Evolutionary conservation across 2,329 filamentous ascomycete species (phyloP).

Genomic region (Exophiala lecanii-corni): DNA sequence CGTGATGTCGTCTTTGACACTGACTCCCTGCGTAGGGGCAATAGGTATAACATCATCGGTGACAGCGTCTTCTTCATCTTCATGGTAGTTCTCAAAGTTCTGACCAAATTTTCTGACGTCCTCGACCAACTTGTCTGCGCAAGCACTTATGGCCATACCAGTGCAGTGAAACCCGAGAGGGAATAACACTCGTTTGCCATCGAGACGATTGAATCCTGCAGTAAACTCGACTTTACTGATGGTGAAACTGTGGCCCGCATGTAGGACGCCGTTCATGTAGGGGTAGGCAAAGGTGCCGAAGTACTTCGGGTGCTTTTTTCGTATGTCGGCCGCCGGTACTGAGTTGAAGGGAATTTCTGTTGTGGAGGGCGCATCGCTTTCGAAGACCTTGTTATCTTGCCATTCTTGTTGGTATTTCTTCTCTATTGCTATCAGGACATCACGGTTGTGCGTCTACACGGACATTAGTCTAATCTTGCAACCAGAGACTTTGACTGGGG

Average conservation of each 20-base stretch:
- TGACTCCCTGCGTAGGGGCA: slow-evolving; percentile 55
- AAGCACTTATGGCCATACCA: slow-evolving; percentile 97
- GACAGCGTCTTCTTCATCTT: slow-evolving; percentile 52
- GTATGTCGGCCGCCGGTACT: slow-evolving; percentile 68
- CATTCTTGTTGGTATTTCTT: slow-evolving; percentile 89
- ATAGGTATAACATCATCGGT: slow-evolving; percentile 46
- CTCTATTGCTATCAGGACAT: slow-evolving; percentile 74
- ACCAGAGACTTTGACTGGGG: no score
- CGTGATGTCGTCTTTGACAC: slow-evolving; percentile 72
- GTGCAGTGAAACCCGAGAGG: slow-evolving; percentile 95
- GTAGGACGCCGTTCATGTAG: slow-evolving; percentile 83
- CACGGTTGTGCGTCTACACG: slow-evolving; percentile 74
- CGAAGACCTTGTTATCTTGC: slow-evolving; percentile 72
- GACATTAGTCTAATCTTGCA: no score
- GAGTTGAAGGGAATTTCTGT: slow-evolving; percentile 71
- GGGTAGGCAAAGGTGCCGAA: slow-evolving; percentile 75
- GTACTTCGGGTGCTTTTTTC: slow-evolving; percentile 82
- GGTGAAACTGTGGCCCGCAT: slow-evolving; percentile 90
- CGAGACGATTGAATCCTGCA: slow-evolving; percentile 80
- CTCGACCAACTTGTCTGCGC: slow-evolving; percentile 86
- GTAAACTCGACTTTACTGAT: slow-evolving; percentile 91
- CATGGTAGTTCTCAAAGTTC: slow-evolving; percentile 73
- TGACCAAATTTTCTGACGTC: slow-evolving; percentile 86
- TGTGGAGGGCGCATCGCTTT: slow-evolving; percentile 76
- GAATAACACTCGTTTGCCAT: slow-evolving; percentile 80